Evolutionary conservation across 805 yeast species (phyloP).

Genomic region (Pichia eremophila): DNA sequence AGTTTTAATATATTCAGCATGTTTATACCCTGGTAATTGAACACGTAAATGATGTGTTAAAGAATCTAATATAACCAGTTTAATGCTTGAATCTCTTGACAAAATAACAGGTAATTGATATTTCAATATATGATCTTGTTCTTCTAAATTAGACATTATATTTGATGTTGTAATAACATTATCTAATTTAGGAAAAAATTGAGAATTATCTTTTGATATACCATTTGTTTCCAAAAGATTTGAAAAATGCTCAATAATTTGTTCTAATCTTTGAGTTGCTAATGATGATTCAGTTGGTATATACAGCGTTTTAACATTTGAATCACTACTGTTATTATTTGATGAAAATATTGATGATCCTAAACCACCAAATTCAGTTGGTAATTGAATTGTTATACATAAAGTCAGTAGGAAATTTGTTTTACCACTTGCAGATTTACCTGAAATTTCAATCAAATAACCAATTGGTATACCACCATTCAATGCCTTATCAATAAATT

Average conservation of each 20-base stretch:
- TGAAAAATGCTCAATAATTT: constrained; percentile 27
- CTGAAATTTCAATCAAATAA: constrained; percentile 64
- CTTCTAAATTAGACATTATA: constrained; percentile 43
- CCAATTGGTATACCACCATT: constrained; percentile 46
- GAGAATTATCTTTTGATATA: constrained; percentile 8
- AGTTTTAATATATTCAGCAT: constrained; percentile 33
- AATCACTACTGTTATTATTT: not conserved
- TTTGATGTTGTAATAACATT: constrained; percentile 23
- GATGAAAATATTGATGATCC: constrained; percentile 21
- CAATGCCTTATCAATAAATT: constrained; percentile 36
- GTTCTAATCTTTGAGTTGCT: constrained; percentile 56
- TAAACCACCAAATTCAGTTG: constrained; percentile 38
- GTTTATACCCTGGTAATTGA: constrained; percentile 38
- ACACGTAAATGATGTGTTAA: constrained; percentile 73
- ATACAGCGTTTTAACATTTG: constrained; percentile 43
- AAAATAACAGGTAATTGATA: constrained; percentile 60
- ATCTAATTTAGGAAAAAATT: constrained; percentile 25
- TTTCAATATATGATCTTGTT: constrained; percentile 61
- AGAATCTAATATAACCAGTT: constrained; percentile 66
- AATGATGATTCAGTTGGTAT: constrained; percentile 71
- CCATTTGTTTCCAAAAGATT: constrained; percentile 27
- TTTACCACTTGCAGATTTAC: constrained; percentile 81
- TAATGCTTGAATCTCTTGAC: constrained; percentile 31
- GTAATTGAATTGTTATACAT: constrained; percentile 47
- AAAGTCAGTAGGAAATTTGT: constrained; percentile 70